Evolutionary conservation across 192 early-diverging fungal species (phyloP), one percentile per base, ranked within the genome.

Genomic region (Coemansia sp.): DNA sequence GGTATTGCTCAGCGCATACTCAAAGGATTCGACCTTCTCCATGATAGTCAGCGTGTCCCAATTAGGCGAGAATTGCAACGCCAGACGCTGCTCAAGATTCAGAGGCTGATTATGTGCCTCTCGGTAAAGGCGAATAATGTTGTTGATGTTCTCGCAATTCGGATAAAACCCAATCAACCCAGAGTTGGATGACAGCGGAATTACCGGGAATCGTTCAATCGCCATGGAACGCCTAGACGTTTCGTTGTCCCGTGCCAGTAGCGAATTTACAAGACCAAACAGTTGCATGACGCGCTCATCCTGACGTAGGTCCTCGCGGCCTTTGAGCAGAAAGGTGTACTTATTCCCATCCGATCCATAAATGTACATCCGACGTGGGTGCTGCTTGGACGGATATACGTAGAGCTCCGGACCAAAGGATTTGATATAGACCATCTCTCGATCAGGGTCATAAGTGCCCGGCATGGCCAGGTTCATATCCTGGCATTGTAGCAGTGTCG

Each of bases 231-330:
- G 82, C 63, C 93, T 93, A 67, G 95, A 92, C 0, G 95, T 96
- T 65, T 98, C 94, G 3, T 90, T 76, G 71, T 98, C 94, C 1
- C 83, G 85, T 5, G 80, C 82, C 0, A 99, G 85, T 32, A 98
- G 70, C 16, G 94, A 95, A 72, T 99, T 99, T 44, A 99, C 89
- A 27, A 99, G 88, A 7, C 94, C 96, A 84, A 99, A 99, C 41
- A 98, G 68, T 79, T 99, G 97, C 96, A 99, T 99, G 27, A 96
- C 96, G 51, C 97, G 89, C 82, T 99, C 97, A 68, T 99, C 97
- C 74, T 97, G 95, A 49, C 96, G 90, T 48, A 99, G 71, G 84
- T 99, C 97, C 76, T 99, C 97, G 65, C 95, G 94, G 44, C 93
- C 97, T 83, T 99, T 99, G 51, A 98, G 83, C 53, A 97, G 69